Percentiles rank a stretch among this genome's conserved stretches.
These are phyloP conservation scores for Ogataea nakhonphanomensis DNA, from an alignment of 805 yeast genomes.

Conservation along the genomic window DNA sequence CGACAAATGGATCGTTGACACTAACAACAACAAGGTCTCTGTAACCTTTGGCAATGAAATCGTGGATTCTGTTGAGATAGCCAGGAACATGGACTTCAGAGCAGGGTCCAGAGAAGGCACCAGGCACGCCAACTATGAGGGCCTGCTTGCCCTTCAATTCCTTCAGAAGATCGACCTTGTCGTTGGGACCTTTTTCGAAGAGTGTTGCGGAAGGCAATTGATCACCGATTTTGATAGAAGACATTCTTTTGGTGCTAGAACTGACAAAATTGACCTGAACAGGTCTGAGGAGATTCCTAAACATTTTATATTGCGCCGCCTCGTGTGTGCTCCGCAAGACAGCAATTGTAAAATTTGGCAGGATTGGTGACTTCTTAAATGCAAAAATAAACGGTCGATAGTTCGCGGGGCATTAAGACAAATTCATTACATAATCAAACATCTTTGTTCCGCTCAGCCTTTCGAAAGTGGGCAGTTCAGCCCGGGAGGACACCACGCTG, in stretches of 20 bases:
- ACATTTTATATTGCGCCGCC: slow-evolving; percentile 1
- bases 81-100: slow-evolving; percentile 72
- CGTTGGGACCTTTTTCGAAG: slow-evolving; percentile 24
- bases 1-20: slow-evolving; percentile 85
- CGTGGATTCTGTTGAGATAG: slow-evolving; percentile 48
- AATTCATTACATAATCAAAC: slow-evolving; percentile 2
- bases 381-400: not conserved
- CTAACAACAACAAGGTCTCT: slow-evolving; percentile 60
- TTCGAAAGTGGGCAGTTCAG: not conserved
- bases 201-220: slow-evolving; percentile 20
- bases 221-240: slow-evolving; percentile 22
- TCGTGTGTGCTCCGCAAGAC: slow-evolving; percentile 1
- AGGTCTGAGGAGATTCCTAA: slow-evolving; percentile 1
- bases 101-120: slow-evolving; percentile 83
- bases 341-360: slow-evolving; percentile 4
- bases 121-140: slow-evolving; percentile 59
- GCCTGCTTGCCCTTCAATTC: slow-evolving; percentile 34
- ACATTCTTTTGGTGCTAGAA: slow-evolving; percentile 9
- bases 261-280: not conserved
- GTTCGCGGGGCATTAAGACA: slow-evolving; percentile 4
- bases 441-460: slow-evolving; percentile 1
- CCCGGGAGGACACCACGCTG: slow-evolving; percentile 1
- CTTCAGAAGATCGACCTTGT: slow-evolving; percentile 20
- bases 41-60: slow-evolving; percentile 66
- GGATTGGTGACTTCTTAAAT: slow-evolving; percentile 1